Base-by-base conservation (phyloP, 2,329 filamentous ascomycete species). In the Claviceps spartinae region DNA sequence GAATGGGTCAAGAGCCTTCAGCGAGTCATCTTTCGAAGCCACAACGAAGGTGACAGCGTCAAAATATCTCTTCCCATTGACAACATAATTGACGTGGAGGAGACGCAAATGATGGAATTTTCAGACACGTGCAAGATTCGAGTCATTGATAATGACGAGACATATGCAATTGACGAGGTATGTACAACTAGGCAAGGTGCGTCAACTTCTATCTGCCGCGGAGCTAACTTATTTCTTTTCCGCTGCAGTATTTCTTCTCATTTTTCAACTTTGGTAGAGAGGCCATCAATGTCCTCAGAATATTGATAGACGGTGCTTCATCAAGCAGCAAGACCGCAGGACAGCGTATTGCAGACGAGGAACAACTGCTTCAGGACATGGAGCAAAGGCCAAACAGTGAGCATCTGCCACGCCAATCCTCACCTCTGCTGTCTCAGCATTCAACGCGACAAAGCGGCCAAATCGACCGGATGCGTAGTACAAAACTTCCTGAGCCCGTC, bases 1-100 rank as follows among this genome's bases (percentile, higher is more conserved):
- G 93, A 97, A 72, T 98, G 93, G 93, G 90, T 96, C 46, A 93
- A 93, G 67, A 82, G 86, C 50, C 73, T 98, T 26, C 91, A 96
- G 63, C 86, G 93, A 54, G 90, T 95, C 59, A 96, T 97, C 53
- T 97, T 97, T 63, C 79, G 90, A 49, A 91, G 89, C 11, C 90
- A 94, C 68, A 97, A 97, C 62, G 91, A 96, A 56, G 91, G 93
- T 9, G 90, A 96, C 63, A 95, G 90, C 63, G 88, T 98, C 65
- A 97, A 97, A 71, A 94, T 97, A 52, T 93, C 87, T 1, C 70
- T 97, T 30, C 91, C 90, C 0, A 86, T 95, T 49, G 78, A 83
- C 54, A 95, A 95, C 58, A 78, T 97, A 20, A 82, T 97, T 53
- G 91, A 97, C 59, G 82, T 97, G 46, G 93, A 97, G 65, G 87